Conservation (phyloP, 1,284 basidiomycete genomes). For the Ustilago xerochloae region DNA sequence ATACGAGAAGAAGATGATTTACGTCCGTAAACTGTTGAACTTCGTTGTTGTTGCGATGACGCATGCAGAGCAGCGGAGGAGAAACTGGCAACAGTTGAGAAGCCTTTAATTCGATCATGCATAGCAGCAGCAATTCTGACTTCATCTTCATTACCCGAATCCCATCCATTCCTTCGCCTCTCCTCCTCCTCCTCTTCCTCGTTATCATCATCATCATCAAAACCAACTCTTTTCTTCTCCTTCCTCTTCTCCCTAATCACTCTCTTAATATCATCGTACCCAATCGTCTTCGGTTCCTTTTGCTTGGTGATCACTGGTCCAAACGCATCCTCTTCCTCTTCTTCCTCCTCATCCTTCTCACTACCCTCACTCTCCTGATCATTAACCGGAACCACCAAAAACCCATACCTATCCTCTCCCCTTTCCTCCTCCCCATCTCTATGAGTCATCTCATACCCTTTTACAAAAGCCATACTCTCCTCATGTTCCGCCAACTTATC, state of each 20-base stretch:
- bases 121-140: slow-evolving; percentile 15
- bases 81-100: neutral
- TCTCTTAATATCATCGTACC: slow-evolving; percentile 17
- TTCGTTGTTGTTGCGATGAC: neutral
- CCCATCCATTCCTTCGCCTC: slow-evolving; percentile 11
- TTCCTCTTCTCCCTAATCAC: slow-evolving; percentile 18
- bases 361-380: neutral
- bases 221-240: slow-evolving; percentile 11
- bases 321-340: slow-evolving; percentile 30
- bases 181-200: slow-evolving; percentile 10
- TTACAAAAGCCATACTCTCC: slow-evolving; percentile 59
- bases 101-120: slow-evolving; percentile 14
- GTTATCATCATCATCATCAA: slow-evolving; percentile 29
- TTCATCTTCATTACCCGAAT: slow-evolving; percentile 30
- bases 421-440: slow-evolving; percentile 35
- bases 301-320: slow-evolving; percentile 23
- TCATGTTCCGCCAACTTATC: slow-evolving; percentile 51
- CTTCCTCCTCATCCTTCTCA: slow-evolving; percentile 3
- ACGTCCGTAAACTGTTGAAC: slow-evolving; percentile 31
- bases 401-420: slow-evolving; percentile 53
- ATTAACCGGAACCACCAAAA: slow-evolving; percentile 40
- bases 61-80: neutral
- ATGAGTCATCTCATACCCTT: slow-evolving; percentile 54
- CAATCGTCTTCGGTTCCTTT: slow-evolving; percentile 25
- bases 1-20: neutral